phyloP scores from a whole-genome alignment of 805 yeast species.

The Teunomyces atbi region DNA sequence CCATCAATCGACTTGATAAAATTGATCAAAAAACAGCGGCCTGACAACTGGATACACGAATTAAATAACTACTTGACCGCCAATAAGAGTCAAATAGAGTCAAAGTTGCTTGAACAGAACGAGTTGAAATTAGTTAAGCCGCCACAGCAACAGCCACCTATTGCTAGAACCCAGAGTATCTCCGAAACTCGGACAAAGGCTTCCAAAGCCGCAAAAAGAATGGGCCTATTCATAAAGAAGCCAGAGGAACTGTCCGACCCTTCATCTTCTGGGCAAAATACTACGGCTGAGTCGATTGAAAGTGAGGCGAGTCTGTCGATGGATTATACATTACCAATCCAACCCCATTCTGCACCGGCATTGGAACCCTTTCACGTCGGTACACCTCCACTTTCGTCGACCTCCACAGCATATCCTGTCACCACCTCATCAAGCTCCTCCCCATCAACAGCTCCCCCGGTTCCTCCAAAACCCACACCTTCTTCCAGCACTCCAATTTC shows the following conservation, averaged over 20 bases:
- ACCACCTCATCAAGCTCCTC: conserved; percentile 3
- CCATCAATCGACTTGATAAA: conserved; percentile 41
- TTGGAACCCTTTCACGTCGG: not conserved
- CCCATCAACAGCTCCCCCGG: conserved; percentile 1
- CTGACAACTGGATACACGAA: conserved; percentile 47
- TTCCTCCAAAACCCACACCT: not conserved
- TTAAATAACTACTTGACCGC: conserved; percentile 38
- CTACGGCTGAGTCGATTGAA: not conserved
- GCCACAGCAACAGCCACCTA: conserved; percentile 13
- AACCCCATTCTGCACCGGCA: conserved; percentile 6
- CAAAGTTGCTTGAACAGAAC: conserved; percentile 18
- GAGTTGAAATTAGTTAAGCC: conserved; percentile 9
- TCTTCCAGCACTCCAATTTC: conserved; percentile 10
- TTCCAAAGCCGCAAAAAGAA: conserved; percentile 68
- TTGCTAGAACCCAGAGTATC: conserved; percentile 29
- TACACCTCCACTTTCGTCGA: conserved; percentile 2
- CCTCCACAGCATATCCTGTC: not conserved
- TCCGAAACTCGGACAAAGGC: conserved; percentile 43
- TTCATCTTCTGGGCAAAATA: not conserved
- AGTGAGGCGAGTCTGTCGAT: not conserved
- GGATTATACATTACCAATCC: conserved; percentile 4
- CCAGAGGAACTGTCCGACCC: conserved; percentile 11
- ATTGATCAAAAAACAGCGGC: conserved; percentile 35
- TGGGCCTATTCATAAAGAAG: conserved; percentile 66
- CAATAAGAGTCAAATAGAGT: conserved; percentile 32